Evolutionary conservation across 2,329 filamentous ascomycete species (phyloP), one percentile per base, ranked within the genome.

Genomic region (Lasiodiplodia sp.): DNA sequence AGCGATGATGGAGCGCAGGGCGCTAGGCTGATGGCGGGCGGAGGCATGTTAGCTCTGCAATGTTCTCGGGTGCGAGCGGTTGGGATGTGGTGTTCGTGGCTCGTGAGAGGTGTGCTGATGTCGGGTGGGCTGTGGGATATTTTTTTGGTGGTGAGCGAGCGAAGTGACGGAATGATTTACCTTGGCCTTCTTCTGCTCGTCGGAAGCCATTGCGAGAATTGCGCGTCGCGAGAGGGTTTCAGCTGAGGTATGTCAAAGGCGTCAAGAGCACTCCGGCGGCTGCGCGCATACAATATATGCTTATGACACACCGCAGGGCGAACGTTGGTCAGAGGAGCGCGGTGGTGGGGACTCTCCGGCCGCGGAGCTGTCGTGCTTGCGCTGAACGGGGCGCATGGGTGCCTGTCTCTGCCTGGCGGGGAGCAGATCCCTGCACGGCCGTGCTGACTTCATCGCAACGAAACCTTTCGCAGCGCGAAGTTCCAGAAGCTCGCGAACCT

Each of bases 1-100:
- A 68, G 96, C 96, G 74, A 98, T 85, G 75, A 98, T 92, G 69
- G 94, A 97, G 73, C 96, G 92, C 78, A 97, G 81, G 60, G 92
- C 88, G 76, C 92, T 97, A 57, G 94, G 92, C 82, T 90, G 76
- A 8, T 23, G 25, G 23, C 18, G 44, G 44, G 44, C 44, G 10
- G 11, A 31, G 38, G 3, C 40, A 21, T 16, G 28, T 64, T 38
- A 57, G 58, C 63, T 69, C 21, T 18, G 4, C 4, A 1, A 14
- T 51, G 34, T 23, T 34, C 31, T 67, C 14, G 47, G 21, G 25
- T 47, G 44, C 18, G 47, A 56, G 38, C 4, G 23, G 21, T n/a
- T 8, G 10, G 3, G 14, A n/a, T 53, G 14, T 34, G n/a, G 18
- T n/a, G 23, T 16, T 64, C n/a, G 25, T 23, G 10, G 47, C n/a